Conservation (phyloP, 176 grass and related monocot genomes). For the Paspalum vaginatum region DNA sequence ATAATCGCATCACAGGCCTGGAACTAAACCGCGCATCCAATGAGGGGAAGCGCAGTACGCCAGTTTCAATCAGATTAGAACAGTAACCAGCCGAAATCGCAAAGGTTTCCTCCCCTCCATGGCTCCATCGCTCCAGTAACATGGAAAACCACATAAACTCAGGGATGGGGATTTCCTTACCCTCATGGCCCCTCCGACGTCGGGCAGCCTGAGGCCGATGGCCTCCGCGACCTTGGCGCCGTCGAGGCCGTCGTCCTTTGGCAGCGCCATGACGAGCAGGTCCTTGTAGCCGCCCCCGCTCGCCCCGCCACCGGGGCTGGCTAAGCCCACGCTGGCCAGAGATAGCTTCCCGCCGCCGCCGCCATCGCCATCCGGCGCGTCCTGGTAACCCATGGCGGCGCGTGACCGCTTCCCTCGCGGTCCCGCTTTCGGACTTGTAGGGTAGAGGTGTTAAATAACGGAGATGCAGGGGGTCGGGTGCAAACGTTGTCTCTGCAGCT, state of each 20-base stretch:
- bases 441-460: neutral
- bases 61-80: neutral
- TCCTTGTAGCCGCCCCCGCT: conserved; percentile 47
- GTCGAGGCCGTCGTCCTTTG: conserved; percentile 51
- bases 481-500: neutral
- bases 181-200: conserved; percentile 44
- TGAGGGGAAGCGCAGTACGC: neutral
- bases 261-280: conserved; percentile 51
- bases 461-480: neutral
- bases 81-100: neutral
- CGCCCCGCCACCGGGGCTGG: neutral
- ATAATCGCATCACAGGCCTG: neutral
- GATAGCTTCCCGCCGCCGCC: conserved; percentile 25
- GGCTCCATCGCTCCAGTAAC: neutral
- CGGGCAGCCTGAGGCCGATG: conserved; percentile 46
- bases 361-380: conserved; percentile 13
- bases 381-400: conserved; percentile 45
- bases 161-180: neutral
- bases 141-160: neutral
- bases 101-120: neutral
- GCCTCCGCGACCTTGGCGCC: conserved; percentile 39
- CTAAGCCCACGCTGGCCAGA: conserved; percentile 46
- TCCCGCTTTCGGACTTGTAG: conserved; percentile 24
- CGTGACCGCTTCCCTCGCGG: conserved; percentile 30
- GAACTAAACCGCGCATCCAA: conserved; percentile 10